Percentiles rank a stretch among this genome's conserved stretches.
phyloP scores from a whole-genome alignment of 2,329 filamentous ascomycete species.

The Pyrenochaeta sp. region DNA sequence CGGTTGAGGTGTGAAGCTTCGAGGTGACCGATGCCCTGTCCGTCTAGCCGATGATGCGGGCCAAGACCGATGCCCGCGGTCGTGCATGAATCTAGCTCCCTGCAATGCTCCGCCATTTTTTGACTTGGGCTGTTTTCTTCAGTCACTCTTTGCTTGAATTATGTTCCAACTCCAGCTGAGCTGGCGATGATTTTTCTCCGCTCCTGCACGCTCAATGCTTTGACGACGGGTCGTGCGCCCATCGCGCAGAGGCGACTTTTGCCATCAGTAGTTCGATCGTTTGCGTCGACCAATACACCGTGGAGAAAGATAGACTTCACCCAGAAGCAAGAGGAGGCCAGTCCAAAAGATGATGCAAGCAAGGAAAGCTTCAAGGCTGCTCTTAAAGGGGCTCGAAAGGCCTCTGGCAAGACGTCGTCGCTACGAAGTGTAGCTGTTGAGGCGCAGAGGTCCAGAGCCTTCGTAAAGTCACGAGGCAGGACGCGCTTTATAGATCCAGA shows the following conservation, averaged over 20 bases:
- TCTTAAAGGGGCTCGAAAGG: conserved; percentile 38
- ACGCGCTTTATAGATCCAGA: conserved; percentile 57
- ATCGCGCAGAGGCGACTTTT: conserved; percentile 2
- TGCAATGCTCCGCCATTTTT: conserved; percentile 17
- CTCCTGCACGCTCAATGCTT: conserved; percentile 28
- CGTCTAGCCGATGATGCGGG: conserved; percentile 38
- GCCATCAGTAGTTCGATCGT: conserved; percentile 9
- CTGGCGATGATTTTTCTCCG: conserved; percentile 38
- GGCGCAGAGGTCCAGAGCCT: conserved; percentile 71
- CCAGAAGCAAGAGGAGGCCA: conserved; percentile 30
- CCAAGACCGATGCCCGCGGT: conserved; percentile 27
- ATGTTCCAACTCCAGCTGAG: conserved; percentile 22
- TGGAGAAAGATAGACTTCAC: conserved; percentile 35
- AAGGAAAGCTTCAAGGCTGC: conserved; percentile 16
- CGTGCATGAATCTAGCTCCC: conserved; percentile 21
- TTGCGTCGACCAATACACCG: conserved; percentile 20
- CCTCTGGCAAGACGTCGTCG: conserved; percentile 61
- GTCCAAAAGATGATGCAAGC: conserved; percentile 13
- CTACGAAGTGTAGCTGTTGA: conserved; percentile 86
- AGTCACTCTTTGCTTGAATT: conserved; percentile 8
- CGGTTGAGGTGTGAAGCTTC: conserved; percentile 33
- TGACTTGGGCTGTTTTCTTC: neutral
- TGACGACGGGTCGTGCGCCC: conserved; percentile 32
- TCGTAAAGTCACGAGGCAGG: conserved; percentile 59
- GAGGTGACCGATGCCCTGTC: conserved; percentile 27